Percentiles rank a stretch among this genome's conserved stretches.
These are phyloP conservation scores for Colletotrichum noveboracense DNA, from an alignment of 2,329 filamentous ascomycete species.

Conservation along the genomic window DNA sequence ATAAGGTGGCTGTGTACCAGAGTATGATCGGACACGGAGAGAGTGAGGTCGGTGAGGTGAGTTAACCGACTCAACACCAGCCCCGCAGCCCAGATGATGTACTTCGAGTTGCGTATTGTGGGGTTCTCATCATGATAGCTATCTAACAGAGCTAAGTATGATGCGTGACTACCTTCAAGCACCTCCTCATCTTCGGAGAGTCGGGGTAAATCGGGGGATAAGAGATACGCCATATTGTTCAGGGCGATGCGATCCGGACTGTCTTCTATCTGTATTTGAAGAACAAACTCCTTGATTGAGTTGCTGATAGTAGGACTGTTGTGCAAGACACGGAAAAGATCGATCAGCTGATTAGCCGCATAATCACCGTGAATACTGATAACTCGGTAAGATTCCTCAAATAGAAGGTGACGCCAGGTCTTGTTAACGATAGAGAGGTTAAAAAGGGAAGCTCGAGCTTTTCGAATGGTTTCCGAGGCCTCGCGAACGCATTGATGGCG, in stretches of 20 bases:
- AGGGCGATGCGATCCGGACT: accelerated
- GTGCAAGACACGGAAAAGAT: neutral
- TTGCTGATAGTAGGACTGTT: neutral
- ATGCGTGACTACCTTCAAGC: no score
- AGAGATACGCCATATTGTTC: neutral
- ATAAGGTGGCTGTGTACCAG: neutral
- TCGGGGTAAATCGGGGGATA: neutral
- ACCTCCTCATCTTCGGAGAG: neutral
- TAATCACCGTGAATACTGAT: neutral
- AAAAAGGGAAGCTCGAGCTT: neutral
- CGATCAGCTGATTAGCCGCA: neutral
- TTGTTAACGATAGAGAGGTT: neutral
- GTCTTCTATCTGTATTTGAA: neutral
- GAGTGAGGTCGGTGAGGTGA: neutral
- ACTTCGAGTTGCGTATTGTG: neutral
- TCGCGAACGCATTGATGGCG: neutral
- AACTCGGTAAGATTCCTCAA: neutral
- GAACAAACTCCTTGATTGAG: neutral
- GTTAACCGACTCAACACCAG: neutral
- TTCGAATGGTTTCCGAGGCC: accelerated
- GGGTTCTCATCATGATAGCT: no score
- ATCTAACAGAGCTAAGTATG: no score
- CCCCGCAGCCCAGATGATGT: neutral
- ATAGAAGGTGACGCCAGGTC: accelerated
- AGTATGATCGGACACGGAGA: neutral